Evolutionary conservation across 2,329 filamentous ascomycete species (phyloP), one percentile per base, ranked within the genome.

Genomic region (Colletotrichum falcatum): DNA sequence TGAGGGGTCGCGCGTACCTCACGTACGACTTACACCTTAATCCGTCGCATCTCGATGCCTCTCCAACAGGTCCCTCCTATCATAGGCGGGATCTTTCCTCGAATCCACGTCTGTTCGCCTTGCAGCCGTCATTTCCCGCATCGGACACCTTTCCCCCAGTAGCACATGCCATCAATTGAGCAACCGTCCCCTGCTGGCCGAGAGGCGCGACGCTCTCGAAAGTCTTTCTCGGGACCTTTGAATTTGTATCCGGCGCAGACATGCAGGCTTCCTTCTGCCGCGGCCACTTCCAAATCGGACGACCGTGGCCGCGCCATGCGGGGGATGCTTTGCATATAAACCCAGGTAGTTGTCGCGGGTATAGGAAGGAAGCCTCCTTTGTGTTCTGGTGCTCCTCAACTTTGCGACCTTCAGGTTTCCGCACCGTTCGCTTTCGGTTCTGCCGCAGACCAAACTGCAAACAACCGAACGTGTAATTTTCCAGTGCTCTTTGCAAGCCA

Each of bases 1-100:
- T 74, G 72, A 74, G 74, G 74, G 74, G 75, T 75, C 39, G 23
- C 37, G 20, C 56, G 12, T 51, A 37, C 53, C 44, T 70, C 46
- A 35, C 48, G 44, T 70, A 49, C 42, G 42, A 62, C 51, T 70
- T n/a, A 42, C 64, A 70, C 64, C 33, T 67, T 60, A 66, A 54
- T 60, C 56, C 46, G 65, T 73, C 61, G 58, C 62, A 72, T 71
- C 46, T 63, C 28, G 55, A 53, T 51, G 30, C 65, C 56, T 66
- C 56, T 65, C 62, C n/a, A n/a, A 53, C 20, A 20, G n/a, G 46
- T 59, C 37, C 48, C 48, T 37, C 20, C 42, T 44, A 35, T 56
- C 53, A 71, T 72, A 66, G 66, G 61, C 30, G 59, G 62, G 12
- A 33, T 54, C 51, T 20, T 35, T 42, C 35, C 51, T 63, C 46